Evolutionary conservation across 108 stramenopile genomes (phyloP).

Genomic region (Cyclostephanos invisitatus): DNA sequence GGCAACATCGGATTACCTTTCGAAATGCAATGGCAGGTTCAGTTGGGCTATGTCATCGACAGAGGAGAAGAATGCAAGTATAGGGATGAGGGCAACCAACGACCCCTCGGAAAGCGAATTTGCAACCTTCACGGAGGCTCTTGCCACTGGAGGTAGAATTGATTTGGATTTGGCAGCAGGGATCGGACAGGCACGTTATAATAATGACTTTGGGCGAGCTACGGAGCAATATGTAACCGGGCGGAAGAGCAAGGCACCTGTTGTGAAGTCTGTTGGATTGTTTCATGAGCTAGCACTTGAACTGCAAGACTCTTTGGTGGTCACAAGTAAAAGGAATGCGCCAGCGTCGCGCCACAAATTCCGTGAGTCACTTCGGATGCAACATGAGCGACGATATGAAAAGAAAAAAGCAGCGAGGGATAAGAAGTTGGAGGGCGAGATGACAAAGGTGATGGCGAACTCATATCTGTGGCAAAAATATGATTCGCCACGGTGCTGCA

Average conservation of each 20-base stretch:
- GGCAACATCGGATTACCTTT: background rate
- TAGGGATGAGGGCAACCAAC: slow-evolving; percentile 25
- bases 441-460: slow-evolving; percentile 1
- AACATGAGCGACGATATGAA: background rate
- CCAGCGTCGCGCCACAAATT: background rate
- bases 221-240: slow-evolving; percentile 9
- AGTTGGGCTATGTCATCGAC: slow-evolving; percentile 7
- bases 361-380: background rate
- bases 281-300: slow-evolving; percentile 14
- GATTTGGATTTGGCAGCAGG: slow-evolving; percentile 1
- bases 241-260: slow-evolving; percentile 4
- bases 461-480: slow-evolving; percentile 20
- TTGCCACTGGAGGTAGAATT: background rate
- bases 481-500: slow-evolving; percentile 28
- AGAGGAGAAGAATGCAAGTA: background rate
- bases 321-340: background rate
- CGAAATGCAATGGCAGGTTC: background rate
- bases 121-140: slow-evolving; percentile 16
- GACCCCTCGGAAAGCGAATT: slow-evolving; percentile 23
- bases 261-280: slow-evolving; percentile 1
- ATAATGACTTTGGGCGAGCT: slow-evolving; percentile 11
- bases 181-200: slow-evolving; percentile 13
- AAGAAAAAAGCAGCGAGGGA: slow-evolving; percentile 1
- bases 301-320: slow-evolving; percentile 8
- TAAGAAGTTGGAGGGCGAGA: slow-evolving; percentile 6